Base-by-base conservation (phyloP, 768 basidiomycete species). In the Boletellus ananas region DNA sequence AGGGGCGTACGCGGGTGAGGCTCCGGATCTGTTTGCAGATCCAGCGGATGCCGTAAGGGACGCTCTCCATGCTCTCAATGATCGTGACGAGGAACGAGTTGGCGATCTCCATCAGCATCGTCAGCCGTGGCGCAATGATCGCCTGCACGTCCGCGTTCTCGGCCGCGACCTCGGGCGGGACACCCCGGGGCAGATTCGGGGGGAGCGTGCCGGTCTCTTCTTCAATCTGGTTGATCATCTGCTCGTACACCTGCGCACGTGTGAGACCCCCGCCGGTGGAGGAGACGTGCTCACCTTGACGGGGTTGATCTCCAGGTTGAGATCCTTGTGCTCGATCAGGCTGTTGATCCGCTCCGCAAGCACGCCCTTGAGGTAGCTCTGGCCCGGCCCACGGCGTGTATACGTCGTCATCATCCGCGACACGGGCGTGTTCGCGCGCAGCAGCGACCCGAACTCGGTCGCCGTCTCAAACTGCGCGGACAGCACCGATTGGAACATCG, bases 371-470 rank as follows among this genome's bases (percentile, higher is more conserved):
- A 99, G 83, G 69, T 98, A 99, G 61, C 92, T 94, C 70, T 98
- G 96, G 49, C 96, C 96, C 1, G 96, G 96, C 50, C 96, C 96
- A 48, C 96, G 88, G 52, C 96, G 90, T 46, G 96, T 98, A 72
- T 99, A 99, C 17, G 96, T 98, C 39, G 96, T 99, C 96, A 99
- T 99, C 96, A 99, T 99, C 34, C 96, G 87, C 43, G 94, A 97
- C 20, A 99, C 96, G 41, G 96, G 96, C 43, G 96, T 99, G 71
- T 99, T 99, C 52, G 96, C 96, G 47, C 96, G 90, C 25, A 99
- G 82, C 11, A 99, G 79, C 5, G 95, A 98, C n/a, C 95, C 94
- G 59, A 99, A 98, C 69, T 99, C 96, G 47, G 94, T 95, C 14
- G 96, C 94, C 2, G 92, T 97, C 71, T 99, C 96, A 74, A 99